Conservation (phyloP, 225 moss, liverwort and hornwort genomes). For the Asterella californica region DNA sequence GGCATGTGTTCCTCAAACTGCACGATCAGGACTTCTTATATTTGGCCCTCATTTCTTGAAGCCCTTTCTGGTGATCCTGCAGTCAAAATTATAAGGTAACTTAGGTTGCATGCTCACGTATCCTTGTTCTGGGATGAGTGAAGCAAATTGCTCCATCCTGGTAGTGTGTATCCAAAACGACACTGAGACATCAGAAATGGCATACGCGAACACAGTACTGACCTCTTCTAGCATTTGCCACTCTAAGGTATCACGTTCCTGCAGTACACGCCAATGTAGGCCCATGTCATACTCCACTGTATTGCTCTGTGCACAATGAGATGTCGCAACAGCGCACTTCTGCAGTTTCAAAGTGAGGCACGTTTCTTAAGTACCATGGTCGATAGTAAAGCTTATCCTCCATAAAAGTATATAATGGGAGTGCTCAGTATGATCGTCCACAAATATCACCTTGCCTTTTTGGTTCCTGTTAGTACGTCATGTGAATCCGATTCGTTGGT, state of each 20-base stretch:
- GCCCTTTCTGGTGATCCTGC: neutral
- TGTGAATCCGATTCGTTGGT: too few species aligned
- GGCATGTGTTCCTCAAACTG: neutral
- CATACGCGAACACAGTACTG: neutral
- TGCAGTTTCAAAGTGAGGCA: neutral
- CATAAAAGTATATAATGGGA: neutral
- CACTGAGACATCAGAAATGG: neutral
- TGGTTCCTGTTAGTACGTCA: too few species aligned
- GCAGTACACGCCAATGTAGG: slow-evolving; percentile 32
- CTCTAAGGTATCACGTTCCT: slow-evolving; percentile 26
- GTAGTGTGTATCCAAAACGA: neutral
- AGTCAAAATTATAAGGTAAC: too few species aligned
- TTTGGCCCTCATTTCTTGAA: neutral
- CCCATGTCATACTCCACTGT: slow-evolving; percentile 45
- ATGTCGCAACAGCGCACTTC: slow-evolving; percentile 29
- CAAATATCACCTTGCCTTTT: neutral
- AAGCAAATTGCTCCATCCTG: neutral
- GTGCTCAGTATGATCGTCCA: neutral
- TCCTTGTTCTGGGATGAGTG: neutral
- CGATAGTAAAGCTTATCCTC: neutral
- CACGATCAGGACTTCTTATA: neutral
- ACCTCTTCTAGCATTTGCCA: slow-evolving; percentile 29
- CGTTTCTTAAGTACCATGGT: neutral
- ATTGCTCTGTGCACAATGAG: slow-evolving; percentile 41
- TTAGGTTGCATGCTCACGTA: neutral